A percentile compares a stretch with the other conserved stretches of the same genome.
These are phyloP conservation scores for Wickerhamiella bombiphila DNA, from an alignment of 805 yeast species.

Conservation along the genomic window DNA sequence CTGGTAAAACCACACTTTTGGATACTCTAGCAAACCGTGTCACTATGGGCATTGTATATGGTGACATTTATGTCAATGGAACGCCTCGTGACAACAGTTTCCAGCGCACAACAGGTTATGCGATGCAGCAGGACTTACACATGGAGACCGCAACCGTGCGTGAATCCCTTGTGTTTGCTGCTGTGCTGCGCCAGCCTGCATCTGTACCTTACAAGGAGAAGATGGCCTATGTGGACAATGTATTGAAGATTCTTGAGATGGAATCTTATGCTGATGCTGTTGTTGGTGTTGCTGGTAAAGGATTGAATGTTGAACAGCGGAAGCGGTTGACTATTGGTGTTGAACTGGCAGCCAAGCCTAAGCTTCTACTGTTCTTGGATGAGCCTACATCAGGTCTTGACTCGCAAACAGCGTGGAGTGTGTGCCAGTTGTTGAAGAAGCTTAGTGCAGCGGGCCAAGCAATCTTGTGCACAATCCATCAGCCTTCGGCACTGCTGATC, in stretches of 20 bases:
- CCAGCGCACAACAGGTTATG: slow-evolving; percentile 67
- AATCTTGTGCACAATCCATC: slow-evolving; percentile 62
- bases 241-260: slow-evolving; percentile 56
- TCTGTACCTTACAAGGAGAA: slow-evolving; percentile 43
- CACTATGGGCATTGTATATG: slow-evolving; percentile 54
- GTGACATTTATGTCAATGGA: slow-evolving; percentile 62
- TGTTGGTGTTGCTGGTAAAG: slow-evolving; percentile 64
- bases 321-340: slow-evolving; percentile 58
- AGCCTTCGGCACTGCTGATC: slow-evolving; percentile 57
- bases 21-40: slow-evolving; percentile 61
- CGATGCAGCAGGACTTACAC: slow-evolving; percentile 70
- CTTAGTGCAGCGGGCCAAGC: slow-evolving; percentile 62
- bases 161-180: slow-evolving; percentile 59
- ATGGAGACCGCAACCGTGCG: slow-evolving; percentile 55
- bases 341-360: slow-evolving; percentile 56
- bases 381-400: slow-evolving; percentile 67
- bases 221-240: slow-evolving; percentile 51
- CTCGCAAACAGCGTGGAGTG: slow-evolving; percentile 50
- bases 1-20: slow-evolving; percentile 68
- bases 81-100: slow-evolving; percentile 47
- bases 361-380: slow-evolving; percentile 45
- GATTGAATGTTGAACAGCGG: slow-evolving; percentile 53
- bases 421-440: slow-evolving; percentile 50
- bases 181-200: slow-evolving; percentile 56
- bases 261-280: slow-evolving; percentile 58